Base-by-base conservation (phyloP, 139 green algal genomes). In the Chlorella sp. region DNA sequence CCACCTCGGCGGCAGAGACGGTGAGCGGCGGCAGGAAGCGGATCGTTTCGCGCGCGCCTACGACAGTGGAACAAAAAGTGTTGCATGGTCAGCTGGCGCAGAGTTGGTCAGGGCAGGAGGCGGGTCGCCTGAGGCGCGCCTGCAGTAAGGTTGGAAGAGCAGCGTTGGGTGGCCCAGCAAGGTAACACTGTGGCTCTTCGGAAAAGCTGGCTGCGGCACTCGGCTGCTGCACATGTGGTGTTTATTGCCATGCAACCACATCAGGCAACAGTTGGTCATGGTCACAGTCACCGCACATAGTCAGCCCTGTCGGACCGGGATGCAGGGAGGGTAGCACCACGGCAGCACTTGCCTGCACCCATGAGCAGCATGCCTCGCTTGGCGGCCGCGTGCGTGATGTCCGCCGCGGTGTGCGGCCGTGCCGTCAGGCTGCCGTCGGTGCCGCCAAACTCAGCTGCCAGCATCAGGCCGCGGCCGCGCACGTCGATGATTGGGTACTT, bases 21-120 rank as follows among this genome's bases (percentile, higher is more conserved):
- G 90, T 95, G 0, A 98, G 89, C 6, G 94, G 86, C 62, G 95
- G 95, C 88, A 98, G 89, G 85, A 98, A 96, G 38, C 95, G 91
- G 1, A 98, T 80, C 19, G 77, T 90, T 87, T 98, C 95, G 1
- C 94, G 85, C 9, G 93, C 92, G 9, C 94, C 89, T 90, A 83
- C 79, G 70, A 44, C 1, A 38, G 56, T 24, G 73, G n/a, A 16
- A 4, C 38, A n/a, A 43, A 46, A 19, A 46, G 8, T 4, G 67
- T 36, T 48, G 34, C 8, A n/a, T n/a, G n/a, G n/a, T n/a, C n/a
- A n/a, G n/a, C n/a, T n/a, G n/a, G n/a, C n/a, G n/a, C n/a, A n/a
- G n/a, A n/a, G n/a, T n/a, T n/a, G n/a, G n/a, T n/a, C n/a, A n/a
- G n/a, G n/a, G n/a, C n/a, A n/a, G n/a, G n/a, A n/a, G n/a, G n/a